Conservation (phyloP, 495 filamentous ascomycete species). For the Tuber microsphaerosporum region DNA sequence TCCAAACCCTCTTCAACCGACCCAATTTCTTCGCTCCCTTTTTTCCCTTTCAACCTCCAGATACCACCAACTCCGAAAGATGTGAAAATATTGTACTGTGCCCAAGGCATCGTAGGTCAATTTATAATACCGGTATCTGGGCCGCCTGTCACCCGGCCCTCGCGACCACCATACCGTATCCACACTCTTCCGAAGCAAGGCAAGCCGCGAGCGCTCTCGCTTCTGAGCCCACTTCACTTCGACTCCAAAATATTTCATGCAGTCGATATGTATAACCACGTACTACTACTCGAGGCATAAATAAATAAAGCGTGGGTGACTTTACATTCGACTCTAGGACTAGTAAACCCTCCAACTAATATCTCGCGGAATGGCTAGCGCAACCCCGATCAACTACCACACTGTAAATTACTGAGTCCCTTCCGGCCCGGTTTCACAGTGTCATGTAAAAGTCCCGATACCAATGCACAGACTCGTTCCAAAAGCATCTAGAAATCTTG, state of each 20-base stretch:
- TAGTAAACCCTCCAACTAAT: background rate
- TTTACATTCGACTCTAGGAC: background rate
- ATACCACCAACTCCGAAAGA: background rate
- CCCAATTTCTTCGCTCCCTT: no score
- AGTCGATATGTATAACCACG: conserved; percentile 3
- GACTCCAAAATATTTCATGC: background rate
- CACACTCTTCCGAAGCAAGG: background rate
- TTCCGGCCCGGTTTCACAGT: background rate
- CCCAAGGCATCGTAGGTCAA: background rate
- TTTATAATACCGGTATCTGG: background rate
- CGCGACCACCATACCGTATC: background rate
- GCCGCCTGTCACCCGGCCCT: background rate
- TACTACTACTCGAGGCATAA: background rate
- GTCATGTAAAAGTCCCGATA: background rate
- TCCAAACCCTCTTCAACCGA: background rate
- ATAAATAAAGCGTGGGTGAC: background rate
- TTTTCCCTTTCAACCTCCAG: background rate
- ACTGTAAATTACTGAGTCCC: background rate
- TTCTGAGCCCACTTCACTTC: background rate
- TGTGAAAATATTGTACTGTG: no score
- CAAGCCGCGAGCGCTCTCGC: background rate
- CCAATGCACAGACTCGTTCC: background rate
- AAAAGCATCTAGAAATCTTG: background rate
- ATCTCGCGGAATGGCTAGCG: background rate
- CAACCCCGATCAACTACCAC: background rate